Conservation (phyloP, 73 alveolate genomes). For the Effrenium voratum region DNA sequence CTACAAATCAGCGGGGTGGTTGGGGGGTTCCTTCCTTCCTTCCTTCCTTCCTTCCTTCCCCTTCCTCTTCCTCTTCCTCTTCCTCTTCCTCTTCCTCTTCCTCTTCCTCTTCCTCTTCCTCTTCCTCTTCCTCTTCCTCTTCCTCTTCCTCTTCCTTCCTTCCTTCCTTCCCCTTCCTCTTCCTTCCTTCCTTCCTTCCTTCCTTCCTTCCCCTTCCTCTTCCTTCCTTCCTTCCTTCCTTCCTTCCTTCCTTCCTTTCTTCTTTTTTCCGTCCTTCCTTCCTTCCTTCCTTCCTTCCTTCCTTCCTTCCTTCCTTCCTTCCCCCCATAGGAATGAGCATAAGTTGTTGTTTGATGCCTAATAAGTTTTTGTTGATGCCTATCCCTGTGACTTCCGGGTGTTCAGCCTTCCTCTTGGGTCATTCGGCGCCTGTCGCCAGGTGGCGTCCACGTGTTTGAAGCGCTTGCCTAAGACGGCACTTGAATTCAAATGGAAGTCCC, state of each 20-base stretch:
- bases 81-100: not conserved
- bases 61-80: not conserved
- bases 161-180: not conserved
- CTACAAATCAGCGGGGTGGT: too few species aligned
- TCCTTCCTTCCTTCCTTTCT: too few species aligned
- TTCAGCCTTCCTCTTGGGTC: not conserved
- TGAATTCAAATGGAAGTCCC: not conserved
- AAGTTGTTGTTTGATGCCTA: too few species aligned
- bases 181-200: not conserved
- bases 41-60: too few species aligned
- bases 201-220: slow-evolving; percentile 96
- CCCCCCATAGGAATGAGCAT: too few species aligned
- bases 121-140: not conserved
- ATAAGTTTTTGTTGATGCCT: too few species aligned
- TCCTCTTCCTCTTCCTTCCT: not conserved
- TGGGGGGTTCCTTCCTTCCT: too few species aligned
- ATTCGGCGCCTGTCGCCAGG: slow-evolving; percentile 98
- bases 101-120: not conserved
- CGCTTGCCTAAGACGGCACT: slow-evolving; percentile 97
- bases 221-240: slow-evolving; percentile 95
- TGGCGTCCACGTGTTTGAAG: slow-evolving; percentile 99
- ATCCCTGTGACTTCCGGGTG: too few species aligned
- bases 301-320: too few species aligned
- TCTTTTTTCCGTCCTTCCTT: too few species aligned
- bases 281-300: too few species aligned